Conservation (phyloP, 805 yeast genomes). For the Candida silvicultrix region DNA sequence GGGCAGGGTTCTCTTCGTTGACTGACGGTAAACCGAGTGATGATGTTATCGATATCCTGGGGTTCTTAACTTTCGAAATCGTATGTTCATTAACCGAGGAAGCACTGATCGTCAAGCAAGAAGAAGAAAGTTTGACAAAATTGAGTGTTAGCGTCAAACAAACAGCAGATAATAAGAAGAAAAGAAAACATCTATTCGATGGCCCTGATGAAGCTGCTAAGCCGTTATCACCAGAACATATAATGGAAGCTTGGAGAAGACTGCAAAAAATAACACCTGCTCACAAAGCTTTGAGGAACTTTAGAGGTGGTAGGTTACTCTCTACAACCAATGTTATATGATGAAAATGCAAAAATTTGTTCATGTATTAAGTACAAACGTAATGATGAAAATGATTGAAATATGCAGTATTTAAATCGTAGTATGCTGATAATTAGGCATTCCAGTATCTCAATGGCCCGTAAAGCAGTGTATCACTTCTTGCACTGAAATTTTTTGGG, state of each 20-base stretch:
- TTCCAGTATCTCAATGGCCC: conserved; percentile 3
- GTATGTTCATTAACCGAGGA: conserved; percentile 92
- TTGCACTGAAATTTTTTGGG: not conserved
- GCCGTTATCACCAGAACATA: conserved; percentile 75
- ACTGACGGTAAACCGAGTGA: conserved; percentile 92
- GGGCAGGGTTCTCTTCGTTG: conserved; percentile 84
- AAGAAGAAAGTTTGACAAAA: conserved; percentile 47
- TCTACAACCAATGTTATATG: conserved; percentile 29
- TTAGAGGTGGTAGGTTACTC: conserved; percentile 43
- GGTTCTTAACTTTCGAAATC: conserved; percentile 92
- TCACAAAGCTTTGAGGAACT: conserved; percentile 61
- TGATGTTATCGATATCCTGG: conserved; percentile 92
- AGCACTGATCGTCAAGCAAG: conserved; percentile 73
- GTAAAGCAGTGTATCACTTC: conserved; percentile 1
- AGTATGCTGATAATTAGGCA: not conserved
- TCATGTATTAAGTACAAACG: not conserved
- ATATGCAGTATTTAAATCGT: not conserved
- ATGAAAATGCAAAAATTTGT: not conserved
- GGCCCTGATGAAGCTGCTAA: conserved; percentile 80
- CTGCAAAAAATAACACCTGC: conserved; percentile 53
- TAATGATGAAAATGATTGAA: not conserved
- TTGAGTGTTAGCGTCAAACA: conserved; percentile 12
- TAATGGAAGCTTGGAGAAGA: conserved; percentile 85
- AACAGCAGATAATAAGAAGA: conserved; percentile 34
- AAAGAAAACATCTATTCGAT: conserved; percentile 63